Evolutionary conservation across 768 basidiomycete species (phyloP).

Genomic region (Boletus tomentosulus): DNA sequence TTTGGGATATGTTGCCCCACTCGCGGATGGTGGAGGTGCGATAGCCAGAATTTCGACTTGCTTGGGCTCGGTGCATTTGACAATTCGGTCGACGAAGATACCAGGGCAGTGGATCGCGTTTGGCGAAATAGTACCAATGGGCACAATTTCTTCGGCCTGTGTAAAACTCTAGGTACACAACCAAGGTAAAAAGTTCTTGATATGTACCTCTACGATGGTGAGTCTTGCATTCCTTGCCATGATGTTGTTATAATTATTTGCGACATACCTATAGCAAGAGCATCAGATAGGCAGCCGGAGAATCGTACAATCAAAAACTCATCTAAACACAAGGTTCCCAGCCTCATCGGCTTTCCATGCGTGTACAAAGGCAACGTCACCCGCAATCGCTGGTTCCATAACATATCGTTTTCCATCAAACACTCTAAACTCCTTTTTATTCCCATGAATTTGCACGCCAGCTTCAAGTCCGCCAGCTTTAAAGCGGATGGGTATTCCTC

Average conservation of each 20-base stretch:
- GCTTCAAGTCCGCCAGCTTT: slow-evolving; percentile 64
- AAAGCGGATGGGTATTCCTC: slow-evolving; percentile 69
- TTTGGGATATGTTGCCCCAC: slow-evolving; percentile 43
- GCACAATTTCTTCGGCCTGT: slow-evolving; percentile 84
- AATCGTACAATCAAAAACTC: slow-evolving; percentile 26
- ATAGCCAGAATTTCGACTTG: slow-evolving; percentile 68
- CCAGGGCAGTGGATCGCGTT: slow-evolving; percentile 79
- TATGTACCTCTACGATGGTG: slow-evolving; percentile 76
- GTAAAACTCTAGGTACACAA: neutral
- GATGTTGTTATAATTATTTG: slow-evolving; percentile 77
- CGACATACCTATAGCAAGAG: slow-evolving; percentile 55
- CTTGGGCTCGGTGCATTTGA: slow-evolving; percentile 69
- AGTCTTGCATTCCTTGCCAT: slow-evolving; percentile 87
- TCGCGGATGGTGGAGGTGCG: slow-evolving; percentile 40
- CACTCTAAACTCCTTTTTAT: slow-evolving; percentile 67
- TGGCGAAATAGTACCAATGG: slow-evolving; percentile 72
- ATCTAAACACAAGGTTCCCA: slow-evolving; percentile 84
- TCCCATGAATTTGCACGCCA: slow-evolving; percentile 60
- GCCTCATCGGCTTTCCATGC: slow-evolving; percentile 91
- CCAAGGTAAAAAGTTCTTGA: slow-evolving; percentile 1
- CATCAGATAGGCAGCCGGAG: neutral
- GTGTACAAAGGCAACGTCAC: slow-evolving; percentile 76
- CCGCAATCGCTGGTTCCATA: slow-evolving; percentile 63
- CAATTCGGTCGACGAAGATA: slow-evolving; percentile 82
- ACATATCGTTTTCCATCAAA: slow-evolving; percentile 39